phyloP scores from a whole-genome alignment of 805 yeast genomes.

The Candida andamanensis region DNA sequence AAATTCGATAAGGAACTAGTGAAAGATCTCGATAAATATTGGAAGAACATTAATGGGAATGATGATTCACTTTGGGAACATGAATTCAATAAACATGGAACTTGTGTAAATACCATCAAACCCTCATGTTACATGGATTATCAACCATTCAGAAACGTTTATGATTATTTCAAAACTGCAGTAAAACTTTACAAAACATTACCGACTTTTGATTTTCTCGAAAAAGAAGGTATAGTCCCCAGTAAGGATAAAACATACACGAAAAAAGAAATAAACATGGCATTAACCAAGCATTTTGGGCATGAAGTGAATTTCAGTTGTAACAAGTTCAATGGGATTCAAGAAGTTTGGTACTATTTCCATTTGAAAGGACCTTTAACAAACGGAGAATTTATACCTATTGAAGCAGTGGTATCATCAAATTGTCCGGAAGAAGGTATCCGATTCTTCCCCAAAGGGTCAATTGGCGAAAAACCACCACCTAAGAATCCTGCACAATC shows the following conservation, averaged over 20 bases:
- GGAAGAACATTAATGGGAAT: constrained; percentile 42
- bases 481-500: constrained; percentile 8
- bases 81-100: constrained; percentile 41
- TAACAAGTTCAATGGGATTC: constrained; percentile 34
- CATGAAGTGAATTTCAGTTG: constrained; percentile 34
- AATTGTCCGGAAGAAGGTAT: constrained; percentile 60
- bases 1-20: constrained; percentile 17
- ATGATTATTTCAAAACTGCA: constrained; percentile 27
- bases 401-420: constrained; percentile 51
- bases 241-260: constrained; percentile 28
- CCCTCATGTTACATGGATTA: constrained; percentile 28
- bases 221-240: constrained; percentile 32
- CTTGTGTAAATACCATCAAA: constrained; percentile 34
- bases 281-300: constrained; percentile 29
- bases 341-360: constrained; percentile 82
- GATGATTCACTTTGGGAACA: constrained; percentile 50
- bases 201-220: constrained; percentile 33
- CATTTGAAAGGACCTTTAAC: constrained; percentile 68
- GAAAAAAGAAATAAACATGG: constrained; percentile 24
- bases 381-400: constrained; percentile 54
- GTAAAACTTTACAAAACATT: constrained; percentile 26
- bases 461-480: constrained; percentile 17
- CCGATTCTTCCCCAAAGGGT: constrained; percentile 61
- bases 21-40: constrained; percentile 23
- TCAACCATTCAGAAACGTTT: constrained; percentile 18